These are phyloP conservation scores for Stentor roeselii DNA, from an alignment of 73 alveolate species.

Conservation along the genomic window DNA sequence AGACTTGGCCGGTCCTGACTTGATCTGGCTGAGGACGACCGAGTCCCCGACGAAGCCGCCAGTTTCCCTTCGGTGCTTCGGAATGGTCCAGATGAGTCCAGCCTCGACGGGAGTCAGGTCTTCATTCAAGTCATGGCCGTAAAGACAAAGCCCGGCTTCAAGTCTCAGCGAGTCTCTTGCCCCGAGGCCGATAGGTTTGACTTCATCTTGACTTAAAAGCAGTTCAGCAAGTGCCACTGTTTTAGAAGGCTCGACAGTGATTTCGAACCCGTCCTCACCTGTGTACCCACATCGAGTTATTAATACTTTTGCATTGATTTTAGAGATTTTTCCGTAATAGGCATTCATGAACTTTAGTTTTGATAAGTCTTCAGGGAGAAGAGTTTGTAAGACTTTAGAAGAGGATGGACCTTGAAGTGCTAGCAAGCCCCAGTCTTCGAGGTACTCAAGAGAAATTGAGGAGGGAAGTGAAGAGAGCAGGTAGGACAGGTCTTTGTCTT, in stretches of 20 bases:
- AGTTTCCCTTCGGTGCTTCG: constrained; percentile 52
- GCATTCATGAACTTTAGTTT: constrained; percentile 55
- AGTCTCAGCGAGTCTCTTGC: constrained; percentile 93
- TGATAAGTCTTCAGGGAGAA: constrained; percentile 46
- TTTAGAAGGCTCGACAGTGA: constrained; percentile 47
- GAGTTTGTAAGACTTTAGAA: constrained; percentile 37
- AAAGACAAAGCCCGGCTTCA: constrained; percentile 95
- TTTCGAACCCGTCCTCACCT: constrained; percentile 96
- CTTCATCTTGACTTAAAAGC: constrained; percentile 39
- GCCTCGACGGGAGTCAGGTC: constrained; percentile 77
- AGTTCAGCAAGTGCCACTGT: constrained; percentile 60
- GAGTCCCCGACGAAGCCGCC: constrained; percentile 66
- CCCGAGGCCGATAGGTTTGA: constrained; percentile 73
- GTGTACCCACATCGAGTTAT: constrained; percentile 88
- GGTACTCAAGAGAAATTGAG: constrained; percentile 45
- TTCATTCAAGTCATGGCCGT: constrained; percentile 78
- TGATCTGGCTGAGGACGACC: constrained; percentile 46
- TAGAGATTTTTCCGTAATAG: constrained; percentile 19
- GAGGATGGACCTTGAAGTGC: constrained; percentile 75
- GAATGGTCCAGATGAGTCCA: constrained; percentile 74
- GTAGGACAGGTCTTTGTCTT: constrained; percentile 80
- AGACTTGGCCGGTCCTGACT: constrained; percentile 38
- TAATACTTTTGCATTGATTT: not conserved
- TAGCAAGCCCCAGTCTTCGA: constrained; percentile 40
- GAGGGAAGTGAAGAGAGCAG: constrained; percentile 43